Evolutionary conservation across 1,284 basidiomycete species (phyloP).

Genomic region (Cystobasidium slooffiae): DNA sequence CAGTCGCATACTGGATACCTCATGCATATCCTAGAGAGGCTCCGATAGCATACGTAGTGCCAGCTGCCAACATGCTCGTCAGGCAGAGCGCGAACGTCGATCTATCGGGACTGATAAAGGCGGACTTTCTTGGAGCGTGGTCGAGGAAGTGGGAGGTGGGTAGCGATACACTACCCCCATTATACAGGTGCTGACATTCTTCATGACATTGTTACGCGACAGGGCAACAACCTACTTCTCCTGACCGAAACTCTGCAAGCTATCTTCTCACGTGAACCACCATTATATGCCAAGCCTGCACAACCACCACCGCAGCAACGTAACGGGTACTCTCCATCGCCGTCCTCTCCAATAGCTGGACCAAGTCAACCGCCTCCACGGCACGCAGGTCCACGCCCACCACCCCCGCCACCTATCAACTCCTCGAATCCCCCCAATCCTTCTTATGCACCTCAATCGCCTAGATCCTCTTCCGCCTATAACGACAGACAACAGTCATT

Average conservation of each 20-base stretch:
- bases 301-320: slow-evolving; percentile 9
- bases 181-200: background rate
- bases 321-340: background rate
- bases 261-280: slow-evolving; percentile 81
- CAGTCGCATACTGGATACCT: slow-evolving; percentile 84
- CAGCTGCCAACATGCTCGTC: slow-evolving; percentile 90
- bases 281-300: slow-evolving; percentile 85
- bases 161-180: slow-evolving; percentile 45
- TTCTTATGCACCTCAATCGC: background rate
- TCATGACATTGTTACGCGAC: slow-evolving; percentile 15
- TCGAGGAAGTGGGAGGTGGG: slow-evolving; percentile 78
- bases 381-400: slow-evolving; percentile 26
- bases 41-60: slow-evolving; percentile 91
- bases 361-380: background rate
- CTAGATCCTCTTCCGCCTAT: background rate
- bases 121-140: slow-evolving; percentile 78
- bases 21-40: slow-evolving; percentile 77
- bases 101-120: slow-evolving; percentile 73
- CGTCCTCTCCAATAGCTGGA: slow-evolving; percentile 5
- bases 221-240: slow-evolving; percentile 71
- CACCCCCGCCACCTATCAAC: slow-evolving; percentile 20
- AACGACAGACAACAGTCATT: background rate
- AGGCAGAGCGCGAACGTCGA: slow-evolving; percentile 77
- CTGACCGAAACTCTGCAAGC: slow-evolving; percentile 74
- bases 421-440: background rate